Evolutionary conservation across 768 basidiomycete species (phyloP), one percentile per base, ranked within the genome.

Genomic region (Solioccasus polychromus): DNA sequence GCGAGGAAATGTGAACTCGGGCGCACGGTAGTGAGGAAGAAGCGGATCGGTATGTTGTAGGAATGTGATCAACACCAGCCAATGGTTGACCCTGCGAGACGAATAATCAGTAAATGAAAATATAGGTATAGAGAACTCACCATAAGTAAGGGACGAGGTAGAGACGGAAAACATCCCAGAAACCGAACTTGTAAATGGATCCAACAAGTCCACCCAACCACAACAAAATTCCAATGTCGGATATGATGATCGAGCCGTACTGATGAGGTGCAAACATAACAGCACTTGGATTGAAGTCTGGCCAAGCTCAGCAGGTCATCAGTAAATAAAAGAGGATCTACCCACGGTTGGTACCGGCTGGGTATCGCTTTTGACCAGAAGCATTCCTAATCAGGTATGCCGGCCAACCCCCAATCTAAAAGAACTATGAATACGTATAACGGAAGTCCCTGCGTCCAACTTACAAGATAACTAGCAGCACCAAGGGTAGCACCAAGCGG

Each of bases 41-140:
- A 87, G 67, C 17, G 94, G 92, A 70, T 97, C 95, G 58, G 95
- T 97, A 75, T 99, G 95, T 72, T 99, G 95, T 40, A 97, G 76
- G 86, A 92, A 97, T 17, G 93, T 96, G 73, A 97, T 96, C 58
- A 92, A 60, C 46, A 97, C 91, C 43, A 97, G 78, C 93, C 93
- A 96, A 75, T 92, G 90, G 75, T 91, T 91, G 43, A 86, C 82
- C 83, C 80, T 84, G 48, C n/a, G n/a, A 9, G 11, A 12, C 35
- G 19, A 35, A 50, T 4, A 15, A 25, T 48, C 8, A 39, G 44
- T 11, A 23, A 44, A 28, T 18, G 10, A 36, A 11, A 24, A 17
- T 12, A 30, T 2, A 7, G 8, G 18, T 22, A 30, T 11, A 9
- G 23, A 23, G 3, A 2, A 47, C 67, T 46, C 49, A 72, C 87